Evolutionary conservation across 495 filamentous ascomycete species (phyloP), one percentile per base, ranked within the genome.

Genomic region (Filosporella fistucella): DNA sequence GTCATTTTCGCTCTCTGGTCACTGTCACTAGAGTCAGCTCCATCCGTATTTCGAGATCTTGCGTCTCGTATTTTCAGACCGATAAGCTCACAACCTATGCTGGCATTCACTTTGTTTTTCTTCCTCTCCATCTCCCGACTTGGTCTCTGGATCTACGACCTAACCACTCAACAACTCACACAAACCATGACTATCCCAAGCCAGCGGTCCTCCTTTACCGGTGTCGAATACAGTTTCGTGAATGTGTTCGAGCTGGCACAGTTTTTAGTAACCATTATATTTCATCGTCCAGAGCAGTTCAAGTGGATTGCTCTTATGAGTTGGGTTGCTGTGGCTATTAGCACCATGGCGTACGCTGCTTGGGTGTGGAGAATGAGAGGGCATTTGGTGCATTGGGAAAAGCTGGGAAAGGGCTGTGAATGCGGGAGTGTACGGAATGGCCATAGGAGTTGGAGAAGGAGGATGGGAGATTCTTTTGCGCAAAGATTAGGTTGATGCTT

Each of bases 61-160:
- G 20, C 35, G 16, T 24, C 43, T 8, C 26, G 13, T n/a, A 39
- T 46, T 33, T 30, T 46, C 24, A n/a, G 14, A 16, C 38, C 17
- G 8, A 21, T 36, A 11, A 45, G 37, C 26, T 44, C 48, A 17
- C 45, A 46, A 29, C 45, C 40, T 14, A 29, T 48, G 7, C 40
- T 46, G 10, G 25, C 56, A 7, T 40, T 70, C 26, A 36, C 59
- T 3, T 50, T 72, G 38, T 70, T 72, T 47, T 45, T 61, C 21
- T 69, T 71, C 55, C 59, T 71, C 29, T 67, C 69, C 0, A 49
- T 63, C 35, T 74, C 70, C n/a, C 67, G 70, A 6, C 59, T 70
- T 9, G 69, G 68, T 0, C 63, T 69, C 20, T 72, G 70, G 67
- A 59, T 68, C 33, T 70, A 61, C 55, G 67, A 72, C 41, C 63